Evolutionary conservation across 2,329 filamentous ascomycete genomes (phyloP), one percentile per base, ranked within the genome.

Genomic region (Epichloe scottii): DNA sequence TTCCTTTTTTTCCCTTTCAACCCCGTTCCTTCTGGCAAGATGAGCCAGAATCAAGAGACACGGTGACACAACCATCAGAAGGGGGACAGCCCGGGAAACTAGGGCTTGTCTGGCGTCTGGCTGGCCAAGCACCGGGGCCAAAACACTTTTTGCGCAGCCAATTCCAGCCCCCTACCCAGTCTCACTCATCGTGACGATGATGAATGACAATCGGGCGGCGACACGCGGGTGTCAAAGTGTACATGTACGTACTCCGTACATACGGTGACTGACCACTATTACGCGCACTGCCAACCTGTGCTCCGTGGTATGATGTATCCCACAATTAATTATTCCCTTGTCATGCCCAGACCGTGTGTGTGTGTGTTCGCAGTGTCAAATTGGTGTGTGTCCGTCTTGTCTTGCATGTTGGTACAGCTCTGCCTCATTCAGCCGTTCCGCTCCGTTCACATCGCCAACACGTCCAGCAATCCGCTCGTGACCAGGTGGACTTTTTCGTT

Each of bases 301-400:
- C 26, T 30, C 26, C 10, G 26, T 30, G 26, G 8, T 30, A 30
- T 30, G 26, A 30, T 30, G 26, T 30, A 30, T 30, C 26, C 26
- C 26, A 30, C 26, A 30, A 30, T 30, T 10, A 30, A 30, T 10
- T 19, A 30, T 10, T 19, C 47, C 47, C 26, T 41, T 46, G 30
- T 34, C 35, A 40, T 21, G 34, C 34, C 35, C 19, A 33, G 37
- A 35, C 48, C 15, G 42, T 33, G 42, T 45, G 51, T 57, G 56
- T 57, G 50, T 45, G 55, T 57, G 52, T 49, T 21, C 49, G 57
- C 42, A 3, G 51, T 58, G 55, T 51, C 14, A 38, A 38, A 14
- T 8, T 30, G 8, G 26, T 38, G 14, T 10, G 34, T 5, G 35
- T 38, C n/a, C 6, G 12, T 55, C 46, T 50, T 58, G 57, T 59